These are phyloP conservation scores for Rubia occidens DNA, from an alignment of 305 asterid genomes.

Conservation along the genomic window DNA sequence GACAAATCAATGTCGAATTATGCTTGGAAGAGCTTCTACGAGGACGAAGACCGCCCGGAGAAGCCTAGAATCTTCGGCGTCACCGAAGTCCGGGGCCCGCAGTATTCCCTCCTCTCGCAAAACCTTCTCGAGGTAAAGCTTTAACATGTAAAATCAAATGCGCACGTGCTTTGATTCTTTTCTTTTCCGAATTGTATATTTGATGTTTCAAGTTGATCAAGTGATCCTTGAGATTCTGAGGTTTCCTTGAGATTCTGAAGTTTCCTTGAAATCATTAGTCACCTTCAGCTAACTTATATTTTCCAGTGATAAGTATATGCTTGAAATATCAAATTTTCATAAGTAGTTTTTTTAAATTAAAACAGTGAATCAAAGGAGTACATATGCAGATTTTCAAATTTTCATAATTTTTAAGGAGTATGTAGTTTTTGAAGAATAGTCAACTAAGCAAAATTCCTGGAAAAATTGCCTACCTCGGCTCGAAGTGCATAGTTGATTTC, in stretches of 20 bases:
- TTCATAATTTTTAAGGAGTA: no score
- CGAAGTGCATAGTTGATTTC: neutral
- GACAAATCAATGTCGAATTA: slow-evolving; percentile 36
- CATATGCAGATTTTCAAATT: no score
- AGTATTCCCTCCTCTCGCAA: slow-evolving; percentile 66
- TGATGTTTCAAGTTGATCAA: neutral
- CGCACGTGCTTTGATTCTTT: neutral
- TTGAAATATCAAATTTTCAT: no score
- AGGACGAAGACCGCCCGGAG: slow-evolving; percentile 90
- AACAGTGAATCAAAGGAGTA: neutral
- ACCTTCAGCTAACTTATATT: neutral
- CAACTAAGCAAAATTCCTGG: no score
- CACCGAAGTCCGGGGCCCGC: slow-evolving; percentile 81
- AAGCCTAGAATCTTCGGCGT: slow-evolving; percentile 85
- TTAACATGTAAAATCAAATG: neutral
- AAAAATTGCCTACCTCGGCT: neutral
- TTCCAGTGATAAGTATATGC: neutral
- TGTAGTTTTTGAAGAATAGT: no score
- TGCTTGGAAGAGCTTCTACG: slow-evolving; percentile 75
- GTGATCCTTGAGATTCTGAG: no score
- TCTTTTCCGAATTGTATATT: neutral
- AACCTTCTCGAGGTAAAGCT: slow-evolving; percentile 51
- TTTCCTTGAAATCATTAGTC: no score
- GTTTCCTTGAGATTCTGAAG: neutral
- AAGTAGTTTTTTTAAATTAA: no score